Evolutionary conservation across 768 basidiomycete genomes (phyloP).

Genomic region (Pulveroboletus sp.): DNA sequence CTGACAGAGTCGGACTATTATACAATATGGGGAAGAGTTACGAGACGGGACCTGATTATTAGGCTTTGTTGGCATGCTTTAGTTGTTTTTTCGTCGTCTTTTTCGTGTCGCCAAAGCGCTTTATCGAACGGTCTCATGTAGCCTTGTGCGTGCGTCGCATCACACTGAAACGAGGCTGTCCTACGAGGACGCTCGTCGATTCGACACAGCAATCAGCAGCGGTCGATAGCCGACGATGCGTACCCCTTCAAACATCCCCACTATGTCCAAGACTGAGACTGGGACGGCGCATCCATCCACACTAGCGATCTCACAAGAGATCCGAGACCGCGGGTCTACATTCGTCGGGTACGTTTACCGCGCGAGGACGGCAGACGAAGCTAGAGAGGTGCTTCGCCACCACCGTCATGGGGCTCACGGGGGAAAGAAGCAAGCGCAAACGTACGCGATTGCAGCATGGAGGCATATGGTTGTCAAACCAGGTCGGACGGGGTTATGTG

Average conservation of each 20-base stretch:
- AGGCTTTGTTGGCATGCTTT: not conserved
- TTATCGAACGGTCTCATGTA: too few relatives aligned
- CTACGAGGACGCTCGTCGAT: too few relatives aligned
- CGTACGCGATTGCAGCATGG: conserved; percentile 74
- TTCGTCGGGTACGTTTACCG: conserved; percentile 64
- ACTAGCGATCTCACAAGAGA: conserved; percentile 58
- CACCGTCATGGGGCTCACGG: not conserved
- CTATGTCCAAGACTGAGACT: not conserved
- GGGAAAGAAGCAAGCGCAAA: not conserved
- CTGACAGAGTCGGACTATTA: not conserved
- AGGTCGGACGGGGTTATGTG: conserved; percentile 59
- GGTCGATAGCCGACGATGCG: too few relatives aligned
- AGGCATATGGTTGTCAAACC: conserved; percentile 68
- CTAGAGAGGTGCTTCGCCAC: not conserved
- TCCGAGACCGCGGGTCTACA: conserved; percentile 67
- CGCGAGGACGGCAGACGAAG: conserved; percentile 38
- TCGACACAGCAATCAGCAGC: too few relatives aligned
- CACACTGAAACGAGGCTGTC: too few relatives aligned
- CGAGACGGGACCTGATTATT: not conserved
- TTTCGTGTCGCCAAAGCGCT: too few relatives aligned
- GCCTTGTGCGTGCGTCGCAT: too few relatives aligned
- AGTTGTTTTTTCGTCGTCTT: too few relatives aligned
- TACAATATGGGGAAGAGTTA: conserved; percentile 7
- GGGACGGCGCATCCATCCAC: not conserved
- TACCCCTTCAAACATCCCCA: not conserved